phyloP scores from a whole-genome alignment of 2,329 filamentous ascomycete genomes.

The Sarocladiaceae sp. region DNA sequence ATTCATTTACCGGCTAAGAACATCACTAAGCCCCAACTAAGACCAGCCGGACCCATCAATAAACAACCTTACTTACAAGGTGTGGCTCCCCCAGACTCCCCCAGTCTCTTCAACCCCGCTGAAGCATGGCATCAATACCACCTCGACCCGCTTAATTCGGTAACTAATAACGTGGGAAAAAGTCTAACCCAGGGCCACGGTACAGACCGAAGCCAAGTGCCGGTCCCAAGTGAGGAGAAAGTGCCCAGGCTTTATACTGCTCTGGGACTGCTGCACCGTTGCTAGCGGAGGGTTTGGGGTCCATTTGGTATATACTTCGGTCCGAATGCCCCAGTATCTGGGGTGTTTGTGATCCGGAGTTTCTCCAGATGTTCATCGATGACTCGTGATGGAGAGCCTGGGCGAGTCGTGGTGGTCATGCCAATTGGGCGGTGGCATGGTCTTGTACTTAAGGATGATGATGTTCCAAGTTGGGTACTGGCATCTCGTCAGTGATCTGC shows the following conservation, averaged over 20 bases:
- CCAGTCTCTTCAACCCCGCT: no score
- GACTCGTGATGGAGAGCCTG: background rate
- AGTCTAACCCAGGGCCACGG: background rate
- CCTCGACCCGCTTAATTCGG: background rate
- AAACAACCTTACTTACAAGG: background rate
- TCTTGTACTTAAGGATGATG: background rate
- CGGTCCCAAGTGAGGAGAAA: background rate
- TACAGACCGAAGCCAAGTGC: conserved; percentile 6
- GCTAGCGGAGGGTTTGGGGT: background rate
- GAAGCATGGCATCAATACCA: background rate
- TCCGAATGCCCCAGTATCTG: background rate
- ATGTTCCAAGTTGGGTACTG: no score
- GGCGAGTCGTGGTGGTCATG: background rate
- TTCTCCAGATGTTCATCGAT: conserved; percentile 1
- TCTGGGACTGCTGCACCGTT: background rate
- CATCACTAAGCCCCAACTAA: no score
- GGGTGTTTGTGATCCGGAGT: background rate
- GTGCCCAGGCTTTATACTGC: background rate
- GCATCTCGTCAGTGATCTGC: no score
- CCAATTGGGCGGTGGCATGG: background rate
- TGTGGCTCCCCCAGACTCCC: background rate
- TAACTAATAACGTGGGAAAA: background rate
- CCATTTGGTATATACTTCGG: background rate
- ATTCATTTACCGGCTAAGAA: no score
- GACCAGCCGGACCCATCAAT: no score